phyloP scores from a whole-genome alignment of 441 rosid genomes.

The Aleurites moluccanus region DNA sequence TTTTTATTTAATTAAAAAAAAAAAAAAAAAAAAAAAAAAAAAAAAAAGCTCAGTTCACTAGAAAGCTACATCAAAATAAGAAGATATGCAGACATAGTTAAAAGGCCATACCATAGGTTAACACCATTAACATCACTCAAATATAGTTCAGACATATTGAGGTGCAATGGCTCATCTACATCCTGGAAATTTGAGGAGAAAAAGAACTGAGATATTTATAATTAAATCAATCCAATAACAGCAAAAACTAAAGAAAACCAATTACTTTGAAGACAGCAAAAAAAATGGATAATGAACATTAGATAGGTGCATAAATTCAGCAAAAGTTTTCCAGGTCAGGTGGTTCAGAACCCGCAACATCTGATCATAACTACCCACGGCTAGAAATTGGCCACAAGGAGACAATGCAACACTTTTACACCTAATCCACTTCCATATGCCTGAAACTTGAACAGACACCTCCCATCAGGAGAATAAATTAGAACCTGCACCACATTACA shows the following conservation, averaged over 20 bases:
- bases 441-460: slow-evolving; percentile 91
- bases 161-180: slow-evolving; percentile 83
- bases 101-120: background rate
- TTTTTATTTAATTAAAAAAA: too few species aligned
- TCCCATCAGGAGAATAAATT: slow-evolving; percentile 94
- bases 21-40: too few species aligned
- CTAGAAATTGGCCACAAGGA: slow-evolving; percentile 95
- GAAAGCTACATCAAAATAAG: background rate
- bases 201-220: slow-evolving; percentile 9
- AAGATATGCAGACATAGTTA: slow-evolving; percentile 1
- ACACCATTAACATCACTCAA: slow-evolving; percentile 38
- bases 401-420: slow-evolving; percentile 95
- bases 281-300: slow-evolving; percentile 79
- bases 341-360: slow-evolving; percentile 88
- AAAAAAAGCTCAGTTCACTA: background rate
- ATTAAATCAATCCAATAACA: slow-evolving; percentile 13
- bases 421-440: slow-evolving; percentile 98
- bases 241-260: slow-evolving; percentile 7
- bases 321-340: slow-evolving; percentile 97
- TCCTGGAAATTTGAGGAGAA: slow-evolving; percentile 54
- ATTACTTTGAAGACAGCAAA: slow-evolving; percentile 85
- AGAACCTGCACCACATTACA: slow-evolving; percentile 62
- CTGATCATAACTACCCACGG: slow-evolving; percentile 94
- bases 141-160: slow-evolving; percentile 78
- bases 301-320: slow-evolving; percentile 87